Conservation (phyloP, 768 basidiomycete genomes). For the Porphyrellus cyaneotinctus region DNA sequence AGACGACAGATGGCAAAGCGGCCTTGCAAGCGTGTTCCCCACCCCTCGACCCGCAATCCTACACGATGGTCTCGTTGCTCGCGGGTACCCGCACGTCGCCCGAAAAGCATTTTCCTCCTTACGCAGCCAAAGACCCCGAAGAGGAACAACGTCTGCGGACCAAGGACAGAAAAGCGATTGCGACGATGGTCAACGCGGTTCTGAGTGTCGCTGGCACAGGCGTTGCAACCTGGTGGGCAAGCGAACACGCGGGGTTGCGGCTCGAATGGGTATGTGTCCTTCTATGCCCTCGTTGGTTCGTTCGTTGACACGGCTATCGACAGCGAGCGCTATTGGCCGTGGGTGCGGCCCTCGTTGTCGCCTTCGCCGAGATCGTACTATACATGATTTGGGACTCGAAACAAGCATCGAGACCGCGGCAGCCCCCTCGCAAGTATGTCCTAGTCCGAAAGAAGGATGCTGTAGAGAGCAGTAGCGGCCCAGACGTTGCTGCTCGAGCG, state of each 20-base stretch:
- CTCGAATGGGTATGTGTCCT: slow-evolving; percentile 66
- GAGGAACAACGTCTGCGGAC: slow-evolving; percentile 42
- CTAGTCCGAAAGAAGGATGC: slow-evolving; percentile 3
- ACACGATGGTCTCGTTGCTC: slow-evolving; percentile 69
- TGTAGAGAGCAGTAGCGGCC: slow-evolving; percentile 2
- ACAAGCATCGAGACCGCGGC: slow-evolving; percentile 21
- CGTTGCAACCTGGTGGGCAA: slow-evolving; percentile 69
- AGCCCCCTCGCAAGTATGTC: slow-evolving; percentile 3
- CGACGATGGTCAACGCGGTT: slow-evolving; percentile 65
- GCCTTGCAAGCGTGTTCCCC: slow-evolving; percentile 39
- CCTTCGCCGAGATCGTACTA: slow-evolving; percentile 62
- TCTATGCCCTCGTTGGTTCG: not conserved
- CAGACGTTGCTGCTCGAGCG: slow-evolving; percentile 10
- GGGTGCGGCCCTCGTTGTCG: slow-evolving; percentile 59
- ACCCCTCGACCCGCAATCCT: slow-evolving; percentile 49
- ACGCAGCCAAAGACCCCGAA: slow-evolving; percentile 44
- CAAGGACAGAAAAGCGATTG: slow-evolving; percentile 62
- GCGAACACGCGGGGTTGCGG: slow-evolving; percentile 57
- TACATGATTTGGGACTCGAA: slow-evolving; percentile 72
- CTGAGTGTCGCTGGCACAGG: slow-evolving; percentile 67
- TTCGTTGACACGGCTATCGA: slow-evolving; percentile 2
- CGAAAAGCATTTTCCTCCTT: slow-evolving; percentile 60
- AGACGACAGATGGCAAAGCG: slow-evolving; percentile 43
- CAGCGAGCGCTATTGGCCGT: slow-evolving; percentile 63
- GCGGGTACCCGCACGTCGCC: slow-evolving; percentile 80